Conservation (phyloP, 331 rosid genomes). For the Telfairia occidentalis region DNA sequence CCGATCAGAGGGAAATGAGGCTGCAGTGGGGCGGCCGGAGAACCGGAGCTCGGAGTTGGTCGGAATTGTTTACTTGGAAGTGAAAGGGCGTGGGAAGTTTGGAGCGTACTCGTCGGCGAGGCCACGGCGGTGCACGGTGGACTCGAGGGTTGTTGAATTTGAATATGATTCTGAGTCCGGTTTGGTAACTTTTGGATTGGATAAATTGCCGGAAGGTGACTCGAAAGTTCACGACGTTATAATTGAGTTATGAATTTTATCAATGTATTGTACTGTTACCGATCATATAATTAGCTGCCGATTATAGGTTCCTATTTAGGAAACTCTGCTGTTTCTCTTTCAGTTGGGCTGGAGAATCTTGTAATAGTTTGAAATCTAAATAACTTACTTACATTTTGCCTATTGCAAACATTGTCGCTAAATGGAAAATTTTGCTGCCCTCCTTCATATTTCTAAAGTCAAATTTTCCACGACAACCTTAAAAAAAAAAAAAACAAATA, state of each 20-base stretch:
- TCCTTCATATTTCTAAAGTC: background rate
- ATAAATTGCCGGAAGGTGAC: conserved; percentile 43
- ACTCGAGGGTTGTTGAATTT: conserved; percentile 25
- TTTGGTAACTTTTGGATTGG: conserved; percentile 37
- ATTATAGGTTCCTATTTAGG: background rate
- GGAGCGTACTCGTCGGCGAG: conserved; percentile 57
- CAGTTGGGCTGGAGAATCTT: background rate
- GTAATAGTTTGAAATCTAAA: background rate
- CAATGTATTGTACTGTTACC: background rate
- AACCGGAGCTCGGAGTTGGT: conserved; percentile 18
- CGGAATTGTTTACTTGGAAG: conserved; percentile 38
- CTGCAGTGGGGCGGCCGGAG: conserved; percentile 3
- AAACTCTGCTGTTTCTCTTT: background rate
- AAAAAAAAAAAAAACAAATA: too few relatives aligned
- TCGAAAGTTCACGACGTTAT: conserved; percentile 30
- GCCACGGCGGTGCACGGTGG: conserved; percentile 46
- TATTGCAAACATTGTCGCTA: background rate
- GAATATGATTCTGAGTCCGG: conserved; percentile 35
- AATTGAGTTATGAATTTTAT: conserved; percentile 34
- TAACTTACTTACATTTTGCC: background rate
- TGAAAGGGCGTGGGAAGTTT: conserved; percentile 61
- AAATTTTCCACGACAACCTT: too few relatives aligned
- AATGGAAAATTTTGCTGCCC: background rate
- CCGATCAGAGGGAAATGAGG: background rate
- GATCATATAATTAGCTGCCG: background rate